A percentile compares a stretch with the other conserved stretches of the same genome.
Conservation (phyloP, 805 yeast species). For the Metschnikowia lochheadii region DNA sequence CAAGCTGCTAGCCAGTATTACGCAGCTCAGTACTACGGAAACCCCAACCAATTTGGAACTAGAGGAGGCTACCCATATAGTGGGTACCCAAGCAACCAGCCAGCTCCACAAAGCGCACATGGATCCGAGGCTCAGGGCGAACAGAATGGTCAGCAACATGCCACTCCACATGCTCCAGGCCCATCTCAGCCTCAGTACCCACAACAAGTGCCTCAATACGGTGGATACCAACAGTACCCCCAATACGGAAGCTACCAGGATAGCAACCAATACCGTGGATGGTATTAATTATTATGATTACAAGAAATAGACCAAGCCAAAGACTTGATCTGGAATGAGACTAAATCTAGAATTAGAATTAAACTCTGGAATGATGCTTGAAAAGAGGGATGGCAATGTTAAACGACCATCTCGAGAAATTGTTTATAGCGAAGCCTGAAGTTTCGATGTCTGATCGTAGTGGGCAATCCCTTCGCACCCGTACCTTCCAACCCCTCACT, state of each 20-base stretch:
- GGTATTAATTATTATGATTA: constrained; percentile 26
- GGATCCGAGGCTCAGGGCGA: constrained; percentile 17
- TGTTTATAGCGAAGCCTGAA: constrained; percentile 2
- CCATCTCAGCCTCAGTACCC: constrained; percentile 23
- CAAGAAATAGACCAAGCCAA: background rate
- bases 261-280: constrained; percentile 40
- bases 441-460: background rate
- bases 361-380: background rate
- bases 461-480: background rate
- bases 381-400: background rate
- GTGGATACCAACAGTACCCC: constrained; percentile 45
- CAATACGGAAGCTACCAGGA: constrained; percentile 45
- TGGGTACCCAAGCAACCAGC: constrained; percentile 19
- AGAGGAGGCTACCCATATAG: constrained; percentile 22
- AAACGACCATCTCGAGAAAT: background rate
- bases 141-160: constrained; percentile 24
- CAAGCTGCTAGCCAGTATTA: constrained; percentile 18
- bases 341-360: background rate
- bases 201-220: constrained; percentile 42
- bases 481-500: background rate
- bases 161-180: constrained; percentile 19
- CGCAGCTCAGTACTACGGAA: constrained; percentile 18
- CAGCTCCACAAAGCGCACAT: constrained; percentile 16
- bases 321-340: constrained; percentile 1
- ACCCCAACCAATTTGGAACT: constrained; percentile 19